phyloP scores from a whole-genome alignment of 2,329 filamentous ascomycete genomes.

The Verticillium alfalfae region DNA sequence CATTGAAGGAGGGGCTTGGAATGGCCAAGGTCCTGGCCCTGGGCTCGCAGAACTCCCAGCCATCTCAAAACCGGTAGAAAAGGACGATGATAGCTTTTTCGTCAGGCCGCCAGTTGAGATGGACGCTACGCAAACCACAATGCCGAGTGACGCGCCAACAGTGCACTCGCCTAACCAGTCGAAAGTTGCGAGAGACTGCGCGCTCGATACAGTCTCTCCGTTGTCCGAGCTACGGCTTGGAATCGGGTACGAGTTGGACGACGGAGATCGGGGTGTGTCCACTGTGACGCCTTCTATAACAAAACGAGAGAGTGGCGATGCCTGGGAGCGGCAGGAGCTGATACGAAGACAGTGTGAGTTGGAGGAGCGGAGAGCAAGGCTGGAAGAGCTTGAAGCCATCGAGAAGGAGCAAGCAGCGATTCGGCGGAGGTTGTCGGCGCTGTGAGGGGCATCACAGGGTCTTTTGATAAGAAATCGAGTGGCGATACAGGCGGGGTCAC shows the following conservation, averaged over 20 bases:
- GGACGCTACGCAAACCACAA: neutral
- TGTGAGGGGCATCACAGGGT: neutral
- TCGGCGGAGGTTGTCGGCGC: neutral
- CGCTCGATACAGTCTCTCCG: neutral
- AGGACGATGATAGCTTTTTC: neutral
- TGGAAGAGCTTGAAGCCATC: neutral
- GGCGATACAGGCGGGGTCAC: too few relatives aligned
- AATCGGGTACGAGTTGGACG: neutral
- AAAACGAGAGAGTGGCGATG: neutral
- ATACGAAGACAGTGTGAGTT: neutral
- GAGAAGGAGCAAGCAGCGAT: neutral
- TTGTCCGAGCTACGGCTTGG: neutral
- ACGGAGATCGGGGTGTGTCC: neutral
- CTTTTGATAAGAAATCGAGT: neutral
- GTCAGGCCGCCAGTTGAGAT: neutral
- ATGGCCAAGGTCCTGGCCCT: neutral
- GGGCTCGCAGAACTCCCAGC: neutral
- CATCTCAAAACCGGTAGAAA: neutral
- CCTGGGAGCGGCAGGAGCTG: neutral
- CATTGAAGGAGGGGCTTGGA: neutral
- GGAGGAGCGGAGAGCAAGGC: neutral
- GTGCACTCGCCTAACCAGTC: neutral
- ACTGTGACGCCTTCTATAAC: neutral
- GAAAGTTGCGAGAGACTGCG: neutral
- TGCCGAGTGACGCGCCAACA: neutral